phyloP scores from a whole-genome alignment of 352 stramenopile genomes.

The Poterioochromonas sp. region DNA sequence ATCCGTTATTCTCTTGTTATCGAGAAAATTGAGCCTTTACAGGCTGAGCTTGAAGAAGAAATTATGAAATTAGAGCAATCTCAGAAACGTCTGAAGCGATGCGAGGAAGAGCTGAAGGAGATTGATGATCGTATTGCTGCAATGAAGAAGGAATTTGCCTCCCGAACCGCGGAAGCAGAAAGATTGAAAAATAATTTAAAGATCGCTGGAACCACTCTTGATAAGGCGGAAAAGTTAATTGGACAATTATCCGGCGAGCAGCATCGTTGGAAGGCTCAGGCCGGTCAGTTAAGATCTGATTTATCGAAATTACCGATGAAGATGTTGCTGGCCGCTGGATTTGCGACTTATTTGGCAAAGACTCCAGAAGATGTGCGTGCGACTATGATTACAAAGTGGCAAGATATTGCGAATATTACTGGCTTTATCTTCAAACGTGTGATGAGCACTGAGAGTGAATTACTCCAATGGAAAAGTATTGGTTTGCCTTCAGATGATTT shows the following conservation, averaged over 20 bases:
- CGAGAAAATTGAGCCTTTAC: slow-evolving; percentile 84
- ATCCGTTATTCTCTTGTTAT: slow-evolving; percentile 86
- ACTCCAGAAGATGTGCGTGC: slow-evolving; percentile 71
- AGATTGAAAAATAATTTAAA: slow-evolving; percentile 72
- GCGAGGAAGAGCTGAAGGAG: slow-evolving; percentile 74
- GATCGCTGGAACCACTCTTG: slow-evolving; percentile 71
- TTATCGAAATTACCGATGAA: slow-evolving; percentile 69
- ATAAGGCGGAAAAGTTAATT: slow-evolving; percentile 76
- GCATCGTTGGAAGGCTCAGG: slow-evolving; percentile 74
- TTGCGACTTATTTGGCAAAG: slow-evolving; percentile 83
- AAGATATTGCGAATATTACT: slow-evolving; percentile 53
- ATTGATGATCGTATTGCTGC: slow-evolving; percentile 67
- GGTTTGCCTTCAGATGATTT: slow-evolving; percentile 79
- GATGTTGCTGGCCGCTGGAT: slow-evolving; percentile 77
- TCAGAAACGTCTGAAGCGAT: slow-evolving; percentile 69
- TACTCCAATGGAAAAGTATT: slow-evolving; percentile 82
- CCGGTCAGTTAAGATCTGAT: slow-evolving; percentile 63
- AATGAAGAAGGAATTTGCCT: slow-evolving; percentile 80
- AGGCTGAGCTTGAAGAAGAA: slow-evolving; percentile 75
- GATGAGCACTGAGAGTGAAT: slow-evolving; percentile 76
- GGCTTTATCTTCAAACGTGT: slow-evolving; percentile 58
- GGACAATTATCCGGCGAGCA: slow-evolving; percentile 80
- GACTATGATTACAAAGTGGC: slow-evolving; percentile 63
- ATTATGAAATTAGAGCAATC: slow-evolving; percentile 69
- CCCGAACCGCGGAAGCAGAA: slow-evolving; percentile 82